Percentiles rank a stretch among this genome's conserved stretches.
phyloP scores from a whole-genome alignment of 768 basidiomycete species.

The Mycena haematopus region DNA sequence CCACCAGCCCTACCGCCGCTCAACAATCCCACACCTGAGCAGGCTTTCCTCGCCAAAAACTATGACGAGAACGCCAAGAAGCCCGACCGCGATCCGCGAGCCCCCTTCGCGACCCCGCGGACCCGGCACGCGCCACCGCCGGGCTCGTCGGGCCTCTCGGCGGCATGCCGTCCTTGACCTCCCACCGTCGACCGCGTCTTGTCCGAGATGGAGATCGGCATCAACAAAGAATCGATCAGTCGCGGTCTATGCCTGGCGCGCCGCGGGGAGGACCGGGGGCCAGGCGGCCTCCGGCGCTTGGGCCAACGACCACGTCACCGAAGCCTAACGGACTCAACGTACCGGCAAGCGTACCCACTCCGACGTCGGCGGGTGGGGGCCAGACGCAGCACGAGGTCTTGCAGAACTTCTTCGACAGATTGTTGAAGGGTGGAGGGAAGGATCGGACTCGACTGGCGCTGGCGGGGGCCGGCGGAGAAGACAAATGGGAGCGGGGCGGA shows the following conservation, averaged over 20 bases:
- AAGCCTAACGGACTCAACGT: constrained; percentile 34
- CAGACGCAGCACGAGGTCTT: constrained; percentile 83
- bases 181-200: constrained; percentile 90
- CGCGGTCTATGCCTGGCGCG: constrained; percentile 23
- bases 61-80: constrained; percentile 93
- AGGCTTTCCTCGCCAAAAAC: constrained; percentile 88
- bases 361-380: constrained; percentile 42
- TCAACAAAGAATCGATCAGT: constrained; percentile 35
- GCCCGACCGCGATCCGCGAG: constrained; percentile 87
- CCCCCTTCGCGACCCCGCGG: constrained; percentile 82
- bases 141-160: constrained; percentile 95
- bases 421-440: constrained; percentile 64
- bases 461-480: constrained; percentile 36
- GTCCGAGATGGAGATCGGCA: constrained; percentile 82
- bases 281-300: constrained; percentile 46
- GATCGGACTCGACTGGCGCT: constrained; percentile 50
- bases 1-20: constrained; percentile 73
- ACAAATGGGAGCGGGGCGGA: constrained; percentile 46
- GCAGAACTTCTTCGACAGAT: constrained; percentile 87
- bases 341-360: constrained; percentile 33
- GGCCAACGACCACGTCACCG: constrained; percentile 45
- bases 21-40: constrained; percentile 86
- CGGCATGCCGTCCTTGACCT: constrained; percentile 80
- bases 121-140: constrained; percentile 58
- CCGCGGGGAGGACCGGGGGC: constrained; percentile 36